A percentile compares a stretch with the other conserved stretches of the same genome.
Evolutionary conservation across 805 yeast genomes (phyloP).

Genomic region (Cyberlindnera veronae): DNA sequence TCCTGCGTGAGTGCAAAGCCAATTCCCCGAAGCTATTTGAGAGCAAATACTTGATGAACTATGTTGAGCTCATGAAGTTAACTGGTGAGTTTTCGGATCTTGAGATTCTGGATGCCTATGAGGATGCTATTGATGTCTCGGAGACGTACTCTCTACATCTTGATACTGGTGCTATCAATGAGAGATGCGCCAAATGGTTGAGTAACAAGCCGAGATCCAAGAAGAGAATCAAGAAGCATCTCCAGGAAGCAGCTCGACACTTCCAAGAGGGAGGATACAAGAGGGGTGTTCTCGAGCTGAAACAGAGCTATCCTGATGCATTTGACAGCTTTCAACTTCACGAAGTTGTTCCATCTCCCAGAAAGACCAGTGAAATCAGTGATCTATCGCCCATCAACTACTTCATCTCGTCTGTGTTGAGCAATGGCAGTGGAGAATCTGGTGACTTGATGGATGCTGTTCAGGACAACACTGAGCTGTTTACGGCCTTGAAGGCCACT

Average conservation of each 20-base stretch:
- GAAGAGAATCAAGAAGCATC: slow-evolving; percentile 35
- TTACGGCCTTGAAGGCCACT: slow-evolving; percentile 42
- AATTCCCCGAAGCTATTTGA: slow-evolving; percentile 37
- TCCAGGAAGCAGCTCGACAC: slow-evolving; percentile 35
- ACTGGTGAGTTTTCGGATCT: slow-evolving; percentile 29
- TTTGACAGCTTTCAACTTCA: slow-evolving; percentile 24
- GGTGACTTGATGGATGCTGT: slow-evolving; percentile 4
- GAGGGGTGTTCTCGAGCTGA: slow-evolving; percentile 26
- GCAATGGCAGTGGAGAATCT: slow-evolving; percentile 14
- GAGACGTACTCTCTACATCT: slow-evolving; percentile 29
- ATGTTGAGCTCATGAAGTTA: slow-evolving; percentile 32
- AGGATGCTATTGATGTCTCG: slow-evolving; percentile 41
- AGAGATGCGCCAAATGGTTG: slow-evolving; percentile 40
- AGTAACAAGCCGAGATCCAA: slow-evolving; percentile 17
- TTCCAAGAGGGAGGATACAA: slow-evolving; percentile 32
- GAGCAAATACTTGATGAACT: slow-evolving; percentile 34
- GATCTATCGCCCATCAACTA: slow-evolving; percentile 26
- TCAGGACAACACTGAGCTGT: slow-evolving; percentile 21
- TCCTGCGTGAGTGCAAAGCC: slow-evolving; percentile 34
- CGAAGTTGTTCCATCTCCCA: slow-evolving; percentile 22
- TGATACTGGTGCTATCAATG: slow-evolving; percentile 39
- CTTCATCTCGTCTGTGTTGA: slow-evolving; percentile 28
- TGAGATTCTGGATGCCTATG: slow-evolving; percentile 41
- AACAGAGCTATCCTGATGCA: slow-evolving; percentile 30
- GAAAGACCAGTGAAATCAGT: slow-evolving; percentile 16